phyloP scores from a whole-genome alignment of 2,329 filamentous ascomycete species.

The Exophiala dermatitidis region DNA sequence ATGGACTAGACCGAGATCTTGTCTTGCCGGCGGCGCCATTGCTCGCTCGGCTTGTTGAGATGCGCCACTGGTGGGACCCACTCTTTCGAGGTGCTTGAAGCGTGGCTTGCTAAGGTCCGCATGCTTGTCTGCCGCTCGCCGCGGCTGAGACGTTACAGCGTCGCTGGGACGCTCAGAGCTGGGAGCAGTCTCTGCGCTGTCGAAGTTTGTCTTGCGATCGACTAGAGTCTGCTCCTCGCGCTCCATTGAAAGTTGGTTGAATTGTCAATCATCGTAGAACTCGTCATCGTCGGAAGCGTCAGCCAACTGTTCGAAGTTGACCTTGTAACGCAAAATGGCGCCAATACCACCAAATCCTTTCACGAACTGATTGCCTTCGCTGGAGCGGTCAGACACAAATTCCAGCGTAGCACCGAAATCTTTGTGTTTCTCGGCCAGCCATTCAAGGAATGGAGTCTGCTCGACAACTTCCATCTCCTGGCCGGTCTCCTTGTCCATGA shows the following conservation, averaged over 20 bases:
- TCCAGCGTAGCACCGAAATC: slow-evolving; percentile 93
- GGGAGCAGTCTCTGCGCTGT: slow-evolving; percentile 30
- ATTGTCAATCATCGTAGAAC: slow-evolving; percentile 63
- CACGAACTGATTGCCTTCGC: slow-evolving; percentile 98
- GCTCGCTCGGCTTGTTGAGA: slow-evolving; percentile 18
- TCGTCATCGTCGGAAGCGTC: slow-evolving; percentile 81
- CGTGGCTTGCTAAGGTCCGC: slow-evolving; percentile 7
- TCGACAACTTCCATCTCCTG: slow-evolving; percentile 94
- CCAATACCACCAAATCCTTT: slow-evolving; percentile 99
- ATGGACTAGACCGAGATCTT: slow-evolving; percentile 24
- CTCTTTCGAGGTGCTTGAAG: slow-evolving; percentile 7
- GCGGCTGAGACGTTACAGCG: slow-evolving; percentile 11
- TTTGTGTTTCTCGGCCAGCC: slow-evolving; percentile 97
- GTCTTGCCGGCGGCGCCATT: slow-evolving; percentile 23
- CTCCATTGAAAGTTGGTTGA: slow-evolving; percentile 18
- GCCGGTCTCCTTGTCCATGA: slow-evolving; percentile 91
- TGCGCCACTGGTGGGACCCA: slow-evolving; percentile 2
- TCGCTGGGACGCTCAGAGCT: slow-evolving; percentile 23
- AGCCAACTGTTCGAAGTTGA: slow-evolving; percentile 98
- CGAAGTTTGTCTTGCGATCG: slow-evolving; percentile 22
- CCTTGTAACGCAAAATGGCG: slow-evolving; percentile 95
- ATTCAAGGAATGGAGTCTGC: slow-evolving; percentile 92
- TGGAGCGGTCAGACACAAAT: slow-evolving; percentile 95
- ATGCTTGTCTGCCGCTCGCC: slow-evolving; percentile 1
- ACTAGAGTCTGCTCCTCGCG: slow-evolving; percentile 76